A percentile compares a stretch with the other conserved stretches of the same genome.
These are phyloP conservation scores for Angomonas deanei DNA, from an alignment of 208 protist species.

Conservation along the genomic window DNA sequence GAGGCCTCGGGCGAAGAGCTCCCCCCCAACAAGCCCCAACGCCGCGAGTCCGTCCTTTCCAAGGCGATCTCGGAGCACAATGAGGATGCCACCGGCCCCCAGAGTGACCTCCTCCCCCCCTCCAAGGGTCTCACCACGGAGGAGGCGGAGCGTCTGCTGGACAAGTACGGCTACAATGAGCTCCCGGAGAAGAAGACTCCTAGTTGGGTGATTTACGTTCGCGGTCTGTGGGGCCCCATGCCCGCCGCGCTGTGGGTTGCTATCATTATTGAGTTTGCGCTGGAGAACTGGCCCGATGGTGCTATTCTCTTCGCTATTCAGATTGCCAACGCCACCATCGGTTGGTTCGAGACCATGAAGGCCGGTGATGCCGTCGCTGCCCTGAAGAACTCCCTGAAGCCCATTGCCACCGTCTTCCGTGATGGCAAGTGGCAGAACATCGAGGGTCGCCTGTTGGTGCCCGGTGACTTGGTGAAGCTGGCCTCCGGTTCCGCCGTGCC, in stretches of 20 bases:
- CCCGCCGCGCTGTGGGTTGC: constrained; percentile 86
- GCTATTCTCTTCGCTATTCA: constrained; percentile 82
- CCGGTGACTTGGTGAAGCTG: constrained; percentile 92
- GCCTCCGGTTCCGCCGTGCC: constrained; percentile 88
- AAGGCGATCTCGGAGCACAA: constrained; percentile 72
- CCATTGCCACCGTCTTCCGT: constrained; percentile 62
- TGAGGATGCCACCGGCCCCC: constrained; percentile 20
- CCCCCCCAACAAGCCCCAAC: constrained; percentile 45
- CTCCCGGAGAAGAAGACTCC: constrained; percentile 70
- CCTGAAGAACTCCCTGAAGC: constrained; percentile 86
- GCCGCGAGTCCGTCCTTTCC: constrained; percentile 63
- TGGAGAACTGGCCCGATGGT: constrained; percentile 83
- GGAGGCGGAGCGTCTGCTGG: constrained; percentile 59
- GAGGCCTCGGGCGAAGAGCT: constrained; percentile 24
- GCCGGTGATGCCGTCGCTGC: constrained; percentile 91
- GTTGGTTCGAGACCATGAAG: constrained; percentile 91
- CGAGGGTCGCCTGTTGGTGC: constrained; percentile 81
- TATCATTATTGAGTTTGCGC: constrained; percentile 84
- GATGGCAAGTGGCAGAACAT: constrained; percentile 83
- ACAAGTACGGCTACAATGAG: constrained; percentile 70
- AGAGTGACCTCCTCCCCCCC: constrained; percentile 30
- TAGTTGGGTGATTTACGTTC: constrained; percentile 75
- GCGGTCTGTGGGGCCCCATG: constrained; percentile 83
- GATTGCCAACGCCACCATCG: constrained; percentile 78
- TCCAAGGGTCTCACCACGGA: constrained; percentile 57